Conservation (phyloP, 2,329 filamentous ascomycete species). For the Nemania diffusa region DNA sequence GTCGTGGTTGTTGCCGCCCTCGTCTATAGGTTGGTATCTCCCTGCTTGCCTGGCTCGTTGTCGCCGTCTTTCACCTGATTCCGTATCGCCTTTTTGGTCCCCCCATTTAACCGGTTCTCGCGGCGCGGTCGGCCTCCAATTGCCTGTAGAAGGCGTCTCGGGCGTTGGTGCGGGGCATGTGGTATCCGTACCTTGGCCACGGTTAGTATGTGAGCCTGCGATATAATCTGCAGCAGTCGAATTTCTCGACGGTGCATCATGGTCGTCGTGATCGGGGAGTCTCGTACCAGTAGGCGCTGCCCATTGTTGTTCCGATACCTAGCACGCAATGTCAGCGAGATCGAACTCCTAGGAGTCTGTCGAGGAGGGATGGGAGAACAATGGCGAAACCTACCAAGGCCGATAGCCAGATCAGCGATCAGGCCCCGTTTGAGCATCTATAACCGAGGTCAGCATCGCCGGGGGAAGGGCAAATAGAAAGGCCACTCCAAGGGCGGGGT, state of each 20-base stretch:
- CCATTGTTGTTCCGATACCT: conserved; percentile 66
- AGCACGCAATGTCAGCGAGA: conserved; percentile 49
- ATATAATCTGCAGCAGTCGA: neutral
- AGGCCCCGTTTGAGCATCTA: conserved; percentile 71
- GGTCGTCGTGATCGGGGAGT: conserved; percentile 12
- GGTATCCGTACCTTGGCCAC: conserved; percentile 67
- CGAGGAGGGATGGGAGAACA: neutral
- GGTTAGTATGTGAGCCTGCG: conserved; percentile 28
- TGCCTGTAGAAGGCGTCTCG: conserved; percentile 69
- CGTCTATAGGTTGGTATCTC: conserved; percentile 34
- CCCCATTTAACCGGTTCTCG: conserved; percentile 41
- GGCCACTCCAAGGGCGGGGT: conserved; percentile 26
- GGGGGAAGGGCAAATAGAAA: conserved; percentile 39
- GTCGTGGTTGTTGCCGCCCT: conserved; percentile 26
- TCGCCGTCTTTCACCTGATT: neutral
- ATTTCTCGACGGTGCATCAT: neutral
- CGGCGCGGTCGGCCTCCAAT: conserved; percentile 67
- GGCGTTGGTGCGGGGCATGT: conserved; percentile 67
- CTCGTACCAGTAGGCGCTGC: conserved; percentile 68
- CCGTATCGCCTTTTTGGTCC: neutral
- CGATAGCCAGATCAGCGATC: conserved; percentile 66
- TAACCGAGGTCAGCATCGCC: conserved; percentile 44
- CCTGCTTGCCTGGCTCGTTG: too few species aligned
- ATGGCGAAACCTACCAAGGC: conserved; percentile 60
- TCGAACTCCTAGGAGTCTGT: neutral